Evolutionary conservation across 768 basidiomycete genomes (phyloP).

Genomic region (Lactifluus piperatus): DNA sequence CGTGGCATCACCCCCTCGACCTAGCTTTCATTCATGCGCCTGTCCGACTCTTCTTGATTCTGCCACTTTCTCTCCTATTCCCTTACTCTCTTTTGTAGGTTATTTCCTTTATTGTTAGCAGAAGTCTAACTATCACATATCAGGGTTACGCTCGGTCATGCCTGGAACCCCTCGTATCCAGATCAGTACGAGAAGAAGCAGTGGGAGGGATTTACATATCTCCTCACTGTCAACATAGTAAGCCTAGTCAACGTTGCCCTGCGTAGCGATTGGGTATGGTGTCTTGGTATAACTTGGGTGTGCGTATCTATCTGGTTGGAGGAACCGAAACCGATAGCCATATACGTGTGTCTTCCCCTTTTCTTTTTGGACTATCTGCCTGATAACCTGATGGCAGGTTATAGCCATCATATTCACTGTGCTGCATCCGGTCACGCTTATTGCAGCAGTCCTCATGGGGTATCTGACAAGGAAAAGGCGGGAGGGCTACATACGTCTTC

Average conservation of each 20-base stretch:
- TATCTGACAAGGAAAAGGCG: conserved; percentile 24
- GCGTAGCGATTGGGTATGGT: conserved; percentile 65
- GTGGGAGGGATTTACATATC: conserved; percentile 66
- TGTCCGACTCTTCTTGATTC: conserved; percentile 53
- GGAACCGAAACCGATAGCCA: conserved; percentile 52
- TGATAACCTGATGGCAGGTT: conserved; percentile 32
- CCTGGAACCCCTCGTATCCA: conserved; percentile 44
- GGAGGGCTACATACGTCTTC: conserved; percentile 36
- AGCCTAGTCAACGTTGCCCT: conserved; percentile 43
- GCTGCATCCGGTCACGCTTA: conserved; percentile 52
- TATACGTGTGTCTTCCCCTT: conserved; percentile 42
- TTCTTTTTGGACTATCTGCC: not conserved
- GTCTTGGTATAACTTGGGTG: conserved; percentile 66
- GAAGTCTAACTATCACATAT: not conserved
- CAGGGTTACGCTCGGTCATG: conserved; percentile 63
- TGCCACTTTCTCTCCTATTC: conserved; percentile 51
- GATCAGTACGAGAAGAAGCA: conserved; percentile 50
- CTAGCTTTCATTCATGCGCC: conserved; percentile 83
- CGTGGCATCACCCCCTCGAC: conserved; percentile 54
- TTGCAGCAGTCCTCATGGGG: conserved; percentile 36
- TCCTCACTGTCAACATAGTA: conserved; percentile 51
- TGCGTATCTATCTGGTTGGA: conserved; percentile 55
- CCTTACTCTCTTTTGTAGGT: conserved; percentile 50
- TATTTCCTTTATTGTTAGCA: not conserved
- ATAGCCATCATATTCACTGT: conserved; percentile 55